Conservation (phyloP, 2,329 filamentous ascomycete genomes). For the Tolypocladium ophioglossoides region DNA sequence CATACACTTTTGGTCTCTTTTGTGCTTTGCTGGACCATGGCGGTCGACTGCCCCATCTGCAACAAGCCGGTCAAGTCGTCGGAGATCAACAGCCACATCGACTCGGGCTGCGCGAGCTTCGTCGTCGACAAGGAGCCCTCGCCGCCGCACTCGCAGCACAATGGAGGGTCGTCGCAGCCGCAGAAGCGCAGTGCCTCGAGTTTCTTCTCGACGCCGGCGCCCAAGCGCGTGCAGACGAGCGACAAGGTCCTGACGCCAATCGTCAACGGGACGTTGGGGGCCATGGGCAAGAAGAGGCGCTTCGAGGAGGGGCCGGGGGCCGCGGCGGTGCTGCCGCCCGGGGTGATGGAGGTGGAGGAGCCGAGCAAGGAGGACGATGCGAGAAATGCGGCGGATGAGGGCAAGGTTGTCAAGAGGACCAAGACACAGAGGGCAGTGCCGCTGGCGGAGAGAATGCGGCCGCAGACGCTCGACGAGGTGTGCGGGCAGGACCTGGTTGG, state of each 20-base stretch:
- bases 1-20: neutral
- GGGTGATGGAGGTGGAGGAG: neutral
- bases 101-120: conserved; percentile 65
- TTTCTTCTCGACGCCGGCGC: conserved; percentile 52
- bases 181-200: conserved; percentile 45
- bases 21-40: conserved; percentile 13
- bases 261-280: conserved; percentile 19
- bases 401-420: conserved; percentile 45
- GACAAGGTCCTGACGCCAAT: conserved; percentile 20
- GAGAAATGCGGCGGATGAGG: conserved; percentile 5
- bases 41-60: conserved; percentile 75
- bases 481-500: conserved; percentile 89
- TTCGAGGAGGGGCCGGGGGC: conserved; percentile 45
- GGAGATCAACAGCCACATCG: conserved; percentile 84
- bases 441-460: conserved; percentile 88
- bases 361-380: conserved; percentile 1
- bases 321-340: conserved; percentile 1
- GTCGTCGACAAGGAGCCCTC: conserved; percentile 35
- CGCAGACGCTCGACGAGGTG: conserved; percentile 72
- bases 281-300: conserved; percentile 35
- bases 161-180: conserved; percentile 16
- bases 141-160: conserved; percentile 16
- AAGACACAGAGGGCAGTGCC: conserved; percentile 67
- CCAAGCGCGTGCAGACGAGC: conserved; percentile 36
- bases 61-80: conserved; percentile 57